Conservation (phyloP, 148 eudicot species). For the Vaccinium darrowii region DNA sequence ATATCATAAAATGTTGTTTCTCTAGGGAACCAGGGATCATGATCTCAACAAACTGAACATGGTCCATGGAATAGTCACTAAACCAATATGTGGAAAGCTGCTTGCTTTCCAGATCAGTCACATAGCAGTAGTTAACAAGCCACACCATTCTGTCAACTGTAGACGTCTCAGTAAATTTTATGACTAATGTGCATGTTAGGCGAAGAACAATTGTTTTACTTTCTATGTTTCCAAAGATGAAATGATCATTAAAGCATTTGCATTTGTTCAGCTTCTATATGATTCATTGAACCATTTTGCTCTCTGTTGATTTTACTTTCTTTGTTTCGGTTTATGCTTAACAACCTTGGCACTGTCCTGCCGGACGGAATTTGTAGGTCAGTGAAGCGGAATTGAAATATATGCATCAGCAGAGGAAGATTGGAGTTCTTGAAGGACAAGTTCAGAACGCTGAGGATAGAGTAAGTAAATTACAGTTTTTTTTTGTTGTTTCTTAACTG, state of each 20-base stretch:
- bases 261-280: not conserved
- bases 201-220: not conserved
- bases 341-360: not conserved
- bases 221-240: not conserved
- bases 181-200: not conserved
- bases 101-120: slow-evolving; percentile 8
- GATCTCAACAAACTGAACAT: not conserved
- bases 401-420: slow-evolving; percentile 58
- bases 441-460: slow-evolving; percentile 84
- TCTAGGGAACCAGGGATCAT: slow-evolving; percentile 5
- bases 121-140: not conserved
- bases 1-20: not conserved
- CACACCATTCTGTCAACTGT: not conserved
- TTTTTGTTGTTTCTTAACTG: not conserved
- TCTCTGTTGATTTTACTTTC: not conserved
- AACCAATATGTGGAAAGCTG: not conserved
- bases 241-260: not conserved
- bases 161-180: not conserved
- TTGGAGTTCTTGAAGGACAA: slow-evolving; percentile 85
- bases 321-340: not conserved
- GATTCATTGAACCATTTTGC: not conserved
- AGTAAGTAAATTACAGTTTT: slow-evolving; percentile 37
- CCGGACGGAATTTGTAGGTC: slow-evolving; percentile 35
- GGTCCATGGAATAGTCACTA: not conserved
- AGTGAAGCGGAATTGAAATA: slow-evolving; percentile 57